Percentiles rank a stretch among this genome's conserved stretches.
Conservation (phyloP, 2,329 filamentous ascomycete species). For the Aotearoamyces nothofagi region DNA sequence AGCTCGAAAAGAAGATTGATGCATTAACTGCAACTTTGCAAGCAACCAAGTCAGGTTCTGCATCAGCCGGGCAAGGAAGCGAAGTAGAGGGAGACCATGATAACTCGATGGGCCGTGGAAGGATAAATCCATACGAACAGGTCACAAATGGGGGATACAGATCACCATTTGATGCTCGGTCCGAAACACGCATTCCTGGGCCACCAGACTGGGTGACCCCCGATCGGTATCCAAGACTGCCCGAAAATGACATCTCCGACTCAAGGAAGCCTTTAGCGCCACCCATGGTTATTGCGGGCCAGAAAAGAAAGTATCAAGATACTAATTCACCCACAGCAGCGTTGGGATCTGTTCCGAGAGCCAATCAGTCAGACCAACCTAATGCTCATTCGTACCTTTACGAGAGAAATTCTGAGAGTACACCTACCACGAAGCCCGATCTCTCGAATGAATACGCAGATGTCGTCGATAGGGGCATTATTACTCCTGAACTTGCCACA, state of each 20-base stretch:
- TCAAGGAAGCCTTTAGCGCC: slow-evolving; percentile 11
- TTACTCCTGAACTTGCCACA: slow-evolving; percentile 38
- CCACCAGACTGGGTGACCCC: slow-evolving; percentile 9
- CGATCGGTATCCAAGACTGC: slow-evolving; percentile 11
- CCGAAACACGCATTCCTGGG: slow-evolving; percentile 9
- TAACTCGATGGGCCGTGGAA: background rate
- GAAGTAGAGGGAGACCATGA: slow-evolving; percentile 5
- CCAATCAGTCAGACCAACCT: too few species aligned
- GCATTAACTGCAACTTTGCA: slow-evolving; percentile 23
- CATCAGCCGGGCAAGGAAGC: slow-evolving; percentile 2
- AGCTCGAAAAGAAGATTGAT: slow-evolving; percentile 27
- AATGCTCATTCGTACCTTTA: too few species aligned
- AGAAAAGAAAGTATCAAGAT: slow-evolving; percentile 18
- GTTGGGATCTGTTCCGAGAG: too few species aligned
- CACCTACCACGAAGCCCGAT: slow-evolving; percentile 3
- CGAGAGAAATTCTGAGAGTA: too few species aligned
- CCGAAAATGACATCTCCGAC: slow-evolving; percentile 13
- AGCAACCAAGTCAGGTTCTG: slow-evolving; percentile 12
- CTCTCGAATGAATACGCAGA: slow-evolving; percentile 20
- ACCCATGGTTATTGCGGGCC: slow-evolving; percentile 19
- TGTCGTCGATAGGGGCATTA: slow-evolving; percentile 40
- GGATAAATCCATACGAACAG: slow-evolving; percentile 17
- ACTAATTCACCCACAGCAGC: background rate
- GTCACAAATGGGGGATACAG: slow-evolving; percentile 17
- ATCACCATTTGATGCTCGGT: slow-evolving; percentile 9